A percentile compares a stretch with the other conserved stretches of the same genome.
These are phyloP conservation scores for Neofusicoccum cordaticola DNA, from an alignment of 2,329 filamentous ascomycete species.

Conservation along the genomic window DNA sequence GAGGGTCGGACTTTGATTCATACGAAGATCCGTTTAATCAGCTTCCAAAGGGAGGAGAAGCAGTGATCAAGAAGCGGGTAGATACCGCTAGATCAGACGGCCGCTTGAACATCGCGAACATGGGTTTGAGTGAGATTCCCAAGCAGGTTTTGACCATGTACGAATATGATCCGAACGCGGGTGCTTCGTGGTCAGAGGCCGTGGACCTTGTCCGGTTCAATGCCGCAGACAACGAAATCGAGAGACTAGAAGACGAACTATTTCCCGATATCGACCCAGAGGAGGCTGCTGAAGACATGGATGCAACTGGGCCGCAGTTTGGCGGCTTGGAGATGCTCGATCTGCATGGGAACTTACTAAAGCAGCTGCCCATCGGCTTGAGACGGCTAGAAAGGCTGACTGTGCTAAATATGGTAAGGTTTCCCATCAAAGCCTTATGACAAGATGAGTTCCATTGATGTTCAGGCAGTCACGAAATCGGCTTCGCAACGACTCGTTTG, in stretches of 20 bases:
- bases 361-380: constrained; percentile 70
- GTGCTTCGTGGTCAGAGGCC: constrained; percentile 81
- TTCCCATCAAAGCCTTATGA: not conserved
- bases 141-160: constrained; percentile 88
- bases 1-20: constrained; percentile 53
- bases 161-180: constrained; percentile 66
- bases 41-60: constrained; percentile 58
- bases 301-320: constrained; percentile 71
- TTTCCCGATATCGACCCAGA: constrained; percentile 69
- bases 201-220: constrained; percentile 83
- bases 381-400: constrained; percentile 71
- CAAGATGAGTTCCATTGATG: constrained; percentile 4
- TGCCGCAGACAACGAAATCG: constrained; percentile 86
- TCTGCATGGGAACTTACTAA: constrained; percentile 78
- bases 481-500: constrained; percentile 68
- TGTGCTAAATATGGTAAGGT: constrained; percentile 72
- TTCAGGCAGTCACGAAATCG: constrained; percentile 71
- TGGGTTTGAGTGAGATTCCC: constrained; percentile 77
- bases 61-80: constrained; percentile 70
- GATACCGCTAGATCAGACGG: constrained; percentile 72
- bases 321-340: constrained; percentile 77
- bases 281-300: constrained; percentile 61
- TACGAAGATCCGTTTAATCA: constrained; percentile 70
- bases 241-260: constrained; percentile 66
- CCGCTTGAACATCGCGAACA: constrained; percentile 80